Base-by-base conservation (phyloP, 257 asterid species). In the Schizonepeta tenuifolia region DNA sequence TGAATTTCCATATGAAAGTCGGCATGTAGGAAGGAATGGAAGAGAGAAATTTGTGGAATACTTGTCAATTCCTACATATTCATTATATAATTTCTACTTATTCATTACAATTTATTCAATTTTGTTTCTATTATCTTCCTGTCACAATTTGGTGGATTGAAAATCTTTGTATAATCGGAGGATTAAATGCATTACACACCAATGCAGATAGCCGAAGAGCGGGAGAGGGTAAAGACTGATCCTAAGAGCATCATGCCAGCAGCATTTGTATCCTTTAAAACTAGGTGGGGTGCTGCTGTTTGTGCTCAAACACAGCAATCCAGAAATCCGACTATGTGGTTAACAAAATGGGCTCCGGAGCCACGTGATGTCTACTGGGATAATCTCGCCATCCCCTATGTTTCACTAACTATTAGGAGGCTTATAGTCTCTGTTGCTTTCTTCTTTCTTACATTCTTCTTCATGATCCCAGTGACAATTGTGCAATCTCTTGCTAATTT, bases 331-430 rank as follows among this genome's bases (percentile, higher is more conserved):
- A 94, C 99, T 51, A 14, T 87, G 71, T 94, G 99, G 99, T 77
- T 94, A 69, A 94, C 99, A 22, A 93, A 86, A 72, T 94, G 99
- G 99, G 99, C 98, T 54, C 74, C 99, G 28, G 99, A 92, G 75
- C 99, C 99, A 13, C 95, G 93, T 20, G 97, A 91, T 53, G 80
- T 94, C 46, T 88, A 82, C 75, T 94, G 98, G 98, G 80, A 78
- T 44, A 94, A 94, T 77, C 87, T 94, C 67, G 97, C 98, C 3
- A 94, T 94, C 64, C 99, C 99, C 40, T 94, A 87, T 54, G 95
- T 94, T 75, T 86, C 96, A 56, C 79, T 94, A 72, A 67, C 93
- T 13, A 83, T 94, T 81, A 84, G 96, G 81, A 83, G 84, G 86
- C 99, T 94, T 54, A 74, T 94, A 35, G 43, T 77, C 68, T 62